phyloP scores from a whole-genome alignment of 371 early-diverging fungal genomes.

The Encephalitozoon romaleae region DNA sequence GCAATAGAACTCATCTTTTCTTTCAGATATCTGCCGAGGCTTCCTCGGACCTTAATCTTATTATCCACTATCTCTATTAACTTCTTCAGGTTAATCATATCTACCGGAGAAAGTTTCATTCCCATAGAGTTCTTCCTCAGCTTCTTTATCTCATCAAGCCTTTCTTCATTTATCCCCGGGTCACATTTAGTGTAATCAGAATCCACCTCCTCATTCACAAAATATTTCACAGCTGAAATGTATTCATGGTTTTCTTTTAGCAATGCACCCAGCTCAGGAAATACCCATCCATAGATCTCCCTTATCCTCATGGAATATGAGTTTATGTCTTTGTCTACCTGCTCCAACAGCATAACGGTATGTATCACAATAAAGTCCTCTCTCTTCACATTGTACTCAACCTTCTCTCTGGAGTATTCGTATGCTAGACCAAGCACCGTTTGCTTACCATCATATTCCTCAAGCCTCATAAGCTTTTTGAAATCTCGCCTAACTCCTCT shows the following conservation, averaged over 20 bases:
- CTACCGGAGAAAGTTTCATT: conserved; percentile 5
- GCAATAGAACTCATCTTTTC: conserved; percentile 87
- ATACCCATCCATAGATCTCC: conserved; percentile 14
- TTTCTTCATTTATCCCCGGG: not conserved
- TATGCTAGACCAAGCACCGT: conserved; percentile 90
- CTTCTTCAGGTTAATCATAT: conserved; percentile 3
- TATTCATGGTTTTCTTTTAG: conserved; percentile 22
- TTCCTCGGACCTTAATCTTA: conserved; percentile 69
- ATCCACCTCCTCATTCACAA: not conserved
- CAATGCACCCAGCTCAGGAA: not conserved
- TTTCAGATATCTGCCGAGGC: conserved; percentile 75
- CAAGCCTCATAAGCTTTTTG: conserved; percentile 25
- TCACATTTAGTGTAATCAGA: not conserved
- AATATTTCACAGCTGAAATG: not conserved
- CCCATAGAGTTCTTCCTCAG: conserved; percentile 13
- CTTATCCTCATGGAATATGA: conserved; percentile 73
- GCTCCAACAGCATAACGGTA: conserved; percentile 75
- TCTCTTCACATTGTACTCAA: conserved; percentile 87
- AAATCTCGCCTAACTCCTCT: conserved; percentile 38
- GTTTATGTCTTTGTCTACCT: conserved; percentile 84
- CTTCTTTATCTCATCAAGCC: not conserved
- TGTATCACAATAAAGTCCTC: conserved; percentile 81
- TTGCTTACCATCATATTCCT: conserved; percentile 70
- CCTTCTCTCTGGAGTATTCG: conserved; percentile 76
- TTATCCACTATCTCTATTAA: conserved; percentile 7